phyloP scores from a whole-genome alignment of 441 rosid genomes.

The Pelargonium exstipulatum region DNA sequence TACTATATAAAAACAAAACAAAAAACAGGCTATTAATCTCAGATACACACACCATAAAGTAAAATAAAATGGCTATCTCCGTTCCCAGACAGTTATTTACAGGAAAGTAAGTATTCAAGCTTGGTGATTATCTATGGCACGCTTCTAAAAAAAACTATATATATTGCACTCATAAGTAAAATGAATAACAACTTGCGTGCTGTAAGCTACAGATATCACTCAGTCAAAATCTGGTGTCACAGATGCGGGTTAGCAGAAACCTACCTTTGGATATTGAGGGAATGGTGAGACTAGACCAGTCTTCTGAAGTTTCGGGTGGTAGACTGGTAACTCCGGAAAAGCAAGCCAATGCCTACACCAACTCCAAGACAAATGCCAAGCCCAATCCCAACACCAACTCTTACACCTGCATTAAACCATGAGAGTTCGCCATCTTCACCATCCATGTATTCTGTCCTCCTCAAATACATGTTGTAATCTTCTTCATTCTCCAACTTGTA shows the following conservation, averaged over 20 bases:
- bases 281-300: slow-evolving; percentile 26
- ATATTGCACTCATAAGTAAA: no score
- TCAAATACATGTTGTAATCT: slow-evolving; percentile 62
- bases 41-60: no score
- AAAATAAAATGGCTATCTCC: no score
- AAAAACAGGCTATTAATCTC: no score
- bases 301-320: slow-evolving; percentile 64
- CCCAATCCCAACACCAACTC: slow-evolving; percentile 89
- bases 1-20: no score
- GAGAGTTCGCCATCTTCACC: slow-evolving; percentile 77
- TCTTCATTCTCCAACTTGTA: slow-evolving; percentile 47
- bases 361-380: slow-evolving; percentile 77
- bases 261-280: no score
- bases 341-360: slow-evolving; percentile 79
- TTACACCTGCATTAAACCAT: slow-evolving; percentile 89
- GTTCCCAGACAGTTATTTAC: no score
- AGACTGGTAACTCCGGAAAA: slow-evolving; percentile 62
- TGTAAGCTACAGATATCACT: slow-evolving; percentile 20
- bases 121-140: no score
- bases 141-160: no score
- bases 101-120: no score
- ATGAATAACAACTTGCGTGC: neutral
- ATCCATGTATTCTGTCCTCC: slow-evolving; percentile 48
- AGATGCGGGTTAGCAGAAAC: neutral
- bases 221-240: slow-evolving; percentile 44